Conservation (phyloP, 495 filamentous ascomycete species). For the Pyronema domesticum region DNA sequence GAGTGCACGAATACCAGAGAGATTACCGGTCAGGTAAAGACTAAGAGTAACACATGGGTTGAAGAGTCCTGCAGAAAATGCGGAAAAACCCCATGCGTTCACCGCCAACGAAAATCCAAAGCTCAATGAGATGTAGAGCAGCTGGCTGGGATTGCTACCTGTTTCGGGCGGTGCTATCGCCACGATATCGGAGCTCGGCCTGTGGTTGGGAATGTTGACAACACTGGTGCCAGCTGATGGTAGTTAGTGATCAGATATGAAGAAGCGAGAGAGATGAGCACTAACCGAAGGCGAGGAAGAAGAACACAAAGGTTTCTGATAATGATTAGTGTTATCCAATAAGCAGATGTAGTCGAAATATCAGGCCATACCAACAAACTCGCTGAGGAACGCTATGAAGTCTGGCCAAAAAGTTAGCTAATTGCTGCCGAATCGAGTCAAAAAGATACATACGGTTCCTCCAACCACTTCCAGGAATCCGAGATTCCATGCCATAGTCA, state of each 20-base stretch:
- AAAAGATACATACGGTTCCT: background rate
- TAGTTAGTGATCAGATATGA: conserved; percentile 14
- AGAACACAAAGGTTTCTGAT: conserved; percentile 34
- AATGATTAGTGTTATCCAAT: background rate
- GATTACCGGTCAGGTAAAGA: conserved; percentile 34
- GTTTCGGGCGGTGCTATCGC: conserved; percentile 23
- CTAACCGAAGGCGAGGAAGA: conserved; percentile 34
- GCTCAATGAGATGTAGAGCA: conserved; percentile 36
- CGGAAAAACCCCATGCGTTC: conserved; percentile 52
- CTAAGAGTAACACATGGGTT: conserved; percentile 46
- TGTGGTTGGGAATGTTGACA: conserved; percentile 20
- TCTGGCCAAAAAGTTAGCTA: background rate
- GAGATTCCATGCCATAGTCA: background rate
- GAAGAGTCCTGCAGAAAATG: conserved; percentile 45
- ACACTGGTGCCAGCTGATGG: conserved; percentile 14
- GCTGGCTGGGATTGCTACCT: conserved; percentile 21
- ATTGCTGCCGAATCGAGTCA: background rate
- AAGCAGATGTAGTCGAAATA: background rate
- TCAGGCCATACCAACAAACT: conserved; percentile 2
- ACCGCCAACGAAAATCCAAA: conserved; percentile 49
- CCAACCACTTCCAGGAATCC: background rate
- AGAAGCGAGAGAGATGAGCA: conserved; percentile 9
- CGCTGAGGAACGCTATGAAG: background rate
- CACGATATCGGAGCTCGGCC: conserved; percentile 13
- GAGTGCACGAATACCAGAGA: conserved; percentile 26